Percentiles rank a stretch among this genome's conserved stretches.
phyloP scores from a whole-genome alignment of 192 early-diverging fungal genomes.

The Backusella macrospora region DNA sequence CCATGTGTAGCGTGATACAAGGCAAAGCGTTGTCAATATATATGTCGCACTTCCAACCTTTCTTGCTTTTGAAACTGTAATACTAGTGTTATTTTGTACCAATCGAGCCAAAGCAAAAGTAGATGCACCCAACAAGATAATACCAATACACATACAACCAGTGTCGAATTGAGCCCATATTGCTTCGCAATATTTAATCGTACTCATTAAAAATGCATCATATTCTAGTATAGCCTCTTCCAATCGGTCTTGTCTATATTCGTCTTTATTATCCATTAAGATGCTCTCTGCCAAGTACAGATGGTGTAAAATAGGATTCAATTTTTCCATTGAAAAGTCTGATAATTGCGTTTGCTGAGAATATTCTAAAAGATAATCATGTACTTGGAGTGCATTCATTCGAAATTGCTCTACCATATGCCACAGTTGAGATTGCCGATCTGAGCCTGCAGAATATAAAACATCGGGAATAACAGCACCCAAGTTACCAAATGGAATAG shows the following conservation, averaged over 20 bases:
- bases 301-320: conserved; percentile 42
- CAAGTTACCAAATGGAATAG: conserved; percentile 93
- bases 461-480: conserved; percentile 89
- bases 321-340: conserved; percentile 52
- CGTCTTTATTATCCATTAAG: not conserved
- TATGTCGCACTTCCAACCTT: not conserved
- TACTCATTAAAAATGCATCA: conserved; percentile 53
- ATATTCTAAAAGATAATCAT: conserved; percentile 66
- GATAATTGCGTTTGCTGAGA: conserved; percentile 50
- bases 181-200: conserved; percentile 72
- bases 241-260: not conserved
- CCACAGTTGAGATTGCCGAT: conserved; percentile 49
- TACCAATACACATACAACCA: conserved; percentile 74
- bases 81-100: not conserved
- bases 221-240: conserved; percentile 27
- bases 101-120: not conserved
- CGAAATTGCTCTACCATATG: conserved; percentile 49
- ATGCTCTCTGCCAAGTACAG: conserved; percentile 26
- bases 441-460: conserved; percentile 48
- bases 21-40: not conserved
- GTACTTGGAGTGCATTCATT: conserved; percentile 71
- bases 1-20: not conserved
- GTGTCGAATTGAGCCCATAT: conserved; percentile 95
- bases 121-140: conserved; percentile 49
- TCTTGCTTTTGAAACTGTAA: not conserved